Conservation (phyloP, 192 early-diverging fungal genomes). For the Phycomyces blakesleeanus region DNA sequence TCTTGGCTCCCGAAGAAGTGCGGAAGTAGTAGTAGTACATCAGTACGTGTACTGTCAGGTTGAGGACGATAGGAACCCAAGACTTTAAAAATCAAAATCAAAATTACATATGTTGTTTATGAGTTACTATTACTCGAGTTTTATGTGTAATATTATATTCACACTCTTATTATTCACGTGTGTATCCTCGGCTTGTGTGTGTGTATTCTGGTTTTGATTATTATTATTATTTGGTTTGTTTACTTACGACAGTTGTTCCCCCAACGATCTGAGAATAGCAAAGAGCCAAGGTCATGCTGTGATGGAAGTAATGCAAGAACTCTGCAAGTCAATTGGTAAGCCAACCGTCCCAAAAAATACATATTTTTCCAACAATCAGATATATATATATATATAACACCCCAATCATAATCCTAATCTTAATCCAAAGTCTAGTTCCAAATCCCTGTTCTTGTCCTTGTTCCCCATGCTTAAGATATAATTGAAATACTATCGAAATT, state of each 20-base stretch:
- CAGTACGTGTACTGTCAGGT: constrained; percentile 82
- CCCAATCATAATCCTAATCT: too few species aligned
- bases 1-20: constrained; percentile 63
- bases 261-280: constrained; percentile 79
- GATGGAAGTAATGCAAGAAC: constrained; percentile 91
- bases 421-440: too few species aligned
- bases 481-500: too few species aligned
- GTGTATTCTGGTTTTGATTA: background rate
- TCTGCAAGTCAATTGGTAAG: constrained; percentile 32
- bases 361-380: constrained; percentile 31
- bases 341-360: background rate
- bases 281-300: constrained; percentile 80
- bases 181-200: too few species aligned
- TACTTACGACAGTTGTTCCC: constrained; percentile 60
- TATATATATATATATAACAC: too few species aligned
- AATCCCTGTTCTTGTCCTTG: too few species aligned
- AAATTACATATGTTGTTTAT: too few species aligned
- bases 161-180: background rate
- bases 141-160: too few species aligned
- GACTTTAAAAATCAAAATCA: too few species aligned
- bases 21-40: constrained; percentile 89
- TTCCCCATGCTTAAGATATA: too few species aligned
- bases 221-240: background rate
- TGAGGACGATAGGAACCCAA: constrained; percentile 76
- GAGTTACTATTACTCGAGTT: too few species aligned